Evolutionary conservation across 2,329 filamentous ascomycete genomes (phyloP), one percentile per base, ranked within the genome.

Genomic region (Ceratocystis lukuohia): DNA sequence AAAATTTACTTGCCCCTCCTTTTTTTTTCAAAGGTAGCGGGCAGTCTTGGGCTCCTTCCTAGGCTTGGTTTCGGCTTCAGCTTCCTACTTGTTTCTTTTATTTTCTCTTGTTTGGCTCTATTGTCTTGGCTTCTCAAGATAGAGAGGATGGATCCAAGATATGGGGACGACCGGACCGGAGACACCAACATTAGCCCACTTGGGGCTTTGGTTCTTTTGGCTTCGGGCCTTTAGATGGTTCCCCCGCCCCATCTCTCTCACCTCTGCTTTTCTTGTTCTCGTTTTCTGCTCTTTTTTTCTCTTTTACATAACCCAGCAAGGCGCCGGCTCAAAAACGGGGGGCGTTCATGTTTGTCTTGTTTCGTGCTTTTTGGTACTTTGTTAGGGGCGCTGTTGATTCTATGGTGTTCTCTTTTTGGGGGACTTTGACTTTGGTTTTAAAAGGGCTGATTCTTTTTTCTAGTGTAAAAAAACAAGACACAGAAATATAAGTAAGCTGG

Each of bases 151-250:
- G 48, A 25, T 17, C 15, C 33, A 30, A 30, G 53, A 59, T 59
- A 59, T 59, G 53, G 33, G n/a, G 53, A 59, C 53, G 53, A 59
- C 53, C 53, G 53, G 53, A 59, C 53, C 53, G 53, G 53, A 30
- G 33, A 7, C 46, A 50, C 28, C 48, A 53, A 53, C 45, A 48
- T n/a, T 48, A 53, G 48, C 48, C 48, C 20, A 20, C 46, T 6
- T 22, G 22, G 25, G 25, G 48, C 22, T 17, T 59, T 37, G 12
- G 53, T 37, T 33, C 53, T 59, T 15, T n/a, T 59, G 53, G 25
- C 44, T n/a, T 48, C 45, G 62, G 57, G 64, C 48, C 45, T 56
- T 44, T 66, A 57, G 17, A 66, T 62, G 20, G n/a, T 20, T 33
- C 25, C 10, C 22, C 56, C 28, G 15, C 45, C 17, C 30, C 25